A percentile compares a stretch with the other conserved stretches of the same genome.
Conservation (phyloP, 805 yeast genomes). For the Zygosaccharomyces siamensis region DNA sequence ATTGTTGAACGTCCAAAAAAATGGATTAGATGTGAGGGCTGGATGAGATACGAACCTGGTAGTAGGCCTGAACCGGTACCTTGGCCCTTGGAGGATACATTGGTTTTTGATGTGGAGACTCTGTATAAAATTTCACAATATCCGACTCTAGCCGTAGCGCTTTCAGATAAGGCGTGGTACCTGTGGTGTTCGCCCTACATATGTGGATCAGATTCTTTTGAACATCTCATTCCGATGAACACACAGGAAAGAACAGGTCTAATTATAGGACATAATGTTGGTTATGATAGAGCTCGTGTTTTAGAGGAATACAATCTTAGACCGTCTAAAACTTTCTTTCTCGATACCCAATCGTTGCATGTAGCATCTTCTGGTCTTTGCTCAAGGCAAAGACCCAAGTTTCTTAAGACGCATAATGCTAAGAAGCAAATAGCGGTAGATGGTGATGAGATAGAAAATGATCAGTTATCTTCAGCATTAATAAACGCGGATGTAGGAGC, state of each 20-base stretch:
- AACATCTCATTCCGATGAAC: constrained; percentile 77
- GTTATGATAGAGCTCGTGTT: constrained; percentile 85
- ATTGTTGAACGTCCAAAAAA: constrained; percentile 40
- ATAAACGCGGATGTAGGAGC: neutral
- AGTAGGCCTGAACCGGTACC: constrained; percentile 51
- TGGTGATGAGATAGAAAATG: constrained; percentile 15
- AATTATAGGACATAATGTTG: constrained; percentile 84
- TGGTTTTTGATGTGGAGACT: constrained; percentile 89
- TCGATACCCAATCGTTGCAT: constrained; percentile 93
- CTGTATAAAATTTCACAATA: constrained; percentile 68
- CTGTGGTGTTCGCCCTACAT: constrained; percentile 90
- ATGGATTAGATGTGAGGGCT: constrained; percentile 67
- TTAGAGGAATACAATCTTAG: constrained; percentile 72
- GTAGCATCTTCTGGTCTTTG: constrained; percentile 89
- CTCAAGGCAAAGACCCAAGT: constrained; percentile 79
- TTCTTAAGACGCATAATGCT: constrained; percentile 53
- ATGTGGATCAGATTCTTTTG: constrained; percentile 40
- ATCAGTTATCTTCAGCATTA: constrained; percentile 27
- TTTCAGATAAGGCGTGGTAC: constrained; percentile 77
- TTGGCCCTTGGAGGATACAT: constrained; percentile 63
- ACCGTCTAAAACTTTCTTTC: constrained; percentile 65
- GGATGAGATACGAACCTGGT: constrained; percentile 68
- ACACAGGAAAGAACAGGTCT: constrained; percentile 46
- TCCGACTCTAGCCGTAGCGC: constrained; percentile 79
- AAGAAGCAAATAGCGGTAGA: constrained; percentile 12